Evolutionary conservation across 441 rosid genomes (phyloP).

Genomic region (Croton laevigatus): DNA sequence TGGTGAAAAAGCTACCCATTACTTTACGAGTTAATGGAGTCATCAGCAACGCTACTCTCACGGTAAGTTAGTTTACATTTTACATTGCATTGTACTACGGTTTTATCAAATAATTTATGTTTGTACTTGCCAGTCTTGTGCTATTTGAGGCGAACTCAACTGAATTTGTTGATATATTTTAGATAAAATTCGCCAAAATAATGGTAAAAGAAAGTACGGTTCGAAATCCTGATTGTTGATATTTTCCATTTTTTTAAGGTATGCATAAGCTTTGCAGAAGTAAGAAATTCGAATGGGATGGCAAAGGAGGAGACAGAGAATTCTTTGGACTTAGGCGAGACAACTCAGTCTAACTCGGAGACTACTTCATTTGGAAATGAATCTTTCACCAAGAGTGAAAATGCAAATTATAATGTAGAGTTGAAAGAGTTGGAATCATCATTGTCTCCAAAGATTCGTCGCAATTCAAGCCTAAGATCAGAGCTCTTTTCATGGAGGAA

Average conservation of each 20-base stretch:
- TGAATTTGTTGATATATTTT: too few relatives aligned
- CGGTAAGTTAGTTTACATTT: conserved; percentile 19
- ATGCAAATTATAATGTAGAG: background rate
- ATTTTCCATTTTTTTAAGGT: conserved; percentile 13
- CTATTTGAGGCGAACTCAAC: too few relatives aligned
- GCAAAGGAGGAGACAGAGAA: conserved; percentile 5
- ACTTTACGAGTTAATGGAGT: conserved; percentile 27
- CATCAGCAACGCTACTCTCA: conserved; percentile 30
- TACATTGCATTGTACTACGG: background rate
- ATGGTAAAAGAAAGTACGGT: too few relatives aligned
- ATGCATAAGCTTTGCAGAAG: conserved; percentile 32
- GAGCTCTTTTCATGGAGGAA: conserved; percentile 28
- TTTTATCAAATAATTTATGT: too few relatives aligned
- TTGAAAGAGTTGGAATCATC: background rate
- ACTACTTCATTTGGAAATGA: conserved; percentile 1
- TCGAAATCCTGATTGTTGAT: too few relatives aligned
- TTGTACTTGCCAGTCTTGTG: too few relatives aligned
- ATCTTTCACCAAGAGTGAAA: background rate
- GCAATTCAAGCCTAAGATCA: conserved; percentile 4
- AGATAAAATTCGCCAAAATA: too few relatives aligned
- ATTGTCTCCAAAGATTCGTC: background rate
- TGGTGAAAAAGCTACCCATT: conserved; percentile 32
- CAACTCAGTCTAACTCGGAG: conserved; percentile 19
- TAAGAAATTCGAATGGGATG: conserved; percentile 22
- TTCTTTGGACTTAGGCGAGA: conserved; percentile 20